phyloP scores from a whole-genome alignment of 768 basidiomycete genomes.

The Pleurotus giganteus region DNA sequence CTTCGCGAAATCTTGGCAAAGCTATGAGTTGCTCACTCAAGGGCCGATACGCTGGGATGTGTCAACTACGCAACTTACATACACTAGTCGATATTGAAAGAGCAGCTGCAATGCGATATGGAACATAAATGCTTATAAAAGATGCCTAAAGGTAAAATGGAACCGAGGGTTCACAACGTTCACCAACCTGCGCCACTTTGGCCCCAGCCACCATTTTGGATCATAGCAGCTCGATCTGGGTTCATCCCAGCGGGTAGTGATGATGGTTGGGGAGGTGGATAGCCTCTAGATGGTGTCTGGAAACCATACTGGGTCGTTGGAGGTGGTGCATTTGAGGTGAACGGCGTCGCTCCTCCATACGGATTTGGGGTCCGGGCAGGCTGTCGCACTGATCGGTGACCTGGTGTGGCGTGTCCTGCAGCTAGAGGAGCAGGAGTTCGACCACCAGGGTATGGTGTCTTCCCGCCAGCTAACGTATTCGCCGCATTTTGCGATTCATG shows the following conservation, averaged over 20 bases:
- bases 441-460: constrained; percentile 75
- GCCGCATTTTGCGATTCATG: constrained; percentile 71
- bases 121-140: constrained; percentile 17
- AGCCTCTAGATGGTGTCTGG: constrained; percentile 45
- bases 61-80: constrained; percentile 8
- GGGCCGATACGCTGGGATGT: constrained; percentile 12
- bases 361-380: constrained; percentile 78
- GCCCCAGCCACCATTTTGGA: constrained; percentile 48
- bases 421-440: constrained; percentile 74
- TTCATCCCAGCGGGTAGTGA: constrained; percentile 60
- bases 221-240: constrained; percentile 63
- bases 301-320: constrained; percentile 42
- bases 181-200: constrained; percentile 13
- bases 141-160: constrained; percentile 8
- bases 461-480: constrained; percentile 53
- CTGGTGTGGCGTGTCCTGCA: constrained; percentile 70
- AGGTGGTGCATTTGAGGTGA: constrained; percentile 35
- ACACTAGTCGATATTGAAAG: constrained; percentile 11
- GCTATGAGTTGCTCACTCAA: constrained; percentile 5
- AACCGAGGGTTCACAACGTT: not conserved
- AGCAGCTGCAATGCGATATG: constrained; percentile 14
- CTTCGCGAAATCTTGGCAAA: constrained; percentile 34
- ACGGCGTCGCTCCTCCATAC: constrained; percentile 48
- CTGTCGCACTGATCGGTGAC: constrained; percentile 75
- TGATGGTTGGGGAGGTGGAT: constrained; percentile 37